These are phyloP conservation scores for Collybia mongolica DNA, from an alignment of 768 basidiomycete species.

Conservation along the genomic window DNA sequence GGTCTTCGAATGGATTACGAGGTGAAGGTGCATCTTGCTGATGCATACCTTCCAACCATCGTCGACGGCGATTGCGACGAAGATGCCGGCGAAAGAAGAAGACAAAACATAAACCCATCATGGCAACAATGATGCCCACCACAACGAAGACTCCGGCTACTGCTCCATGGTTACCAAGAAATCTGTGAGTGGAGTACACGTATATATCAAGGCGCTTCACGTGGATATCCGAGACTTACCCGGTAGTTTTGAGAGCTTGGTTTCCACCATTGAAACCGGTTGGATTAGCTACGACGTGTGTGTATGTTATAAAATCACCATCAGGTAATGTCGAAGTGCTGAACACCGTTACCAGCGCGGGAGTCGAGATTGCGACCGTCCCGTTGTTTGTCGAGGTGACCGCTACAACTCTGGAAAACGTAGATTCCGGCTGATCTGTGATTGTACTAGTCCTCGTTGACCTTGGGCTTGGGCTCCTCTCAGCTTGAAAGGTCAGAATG, in stretches of 20 bases:
- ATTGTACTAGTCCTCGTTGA: constrained; percentile 37
- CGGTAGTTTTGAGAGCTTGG: constrained; percentile 18
- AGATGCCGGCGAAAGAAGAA: constrained; percentile 43
- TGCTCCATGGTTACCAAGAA: constrained; percentile 66
- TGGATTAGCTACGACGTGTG: constrained; percentile 54
- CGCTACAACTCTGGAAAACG: constrained; percentile 40
- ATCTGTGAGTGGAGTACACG: constrained; percentile 29
- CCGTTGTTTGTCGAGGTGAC: constrained; percentile 41
- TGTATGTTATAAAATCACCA: constrained; percentile 45
- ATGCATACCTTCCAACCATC: constrained; percentile 36
- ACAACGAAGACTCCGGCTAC: constrained; percentile 75
- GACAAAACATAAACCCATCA: constrained; percentile 41
- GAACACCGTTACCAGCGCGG: constrained; percentile 44
- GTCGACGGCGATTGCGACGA: constrained; percentile 31
- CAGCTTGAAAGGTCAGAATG: not conserved
- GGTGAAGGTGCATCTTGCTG: constrained; percentile 27
- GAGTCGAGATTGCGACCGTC: constrained; percentile 37
- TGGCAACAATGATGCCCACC: constrained; percentile 55
- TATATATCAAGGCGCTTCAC: not conserved
- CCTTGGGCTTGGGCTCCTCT: no score
- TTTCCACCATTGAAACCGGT: constrained; percentile 24
- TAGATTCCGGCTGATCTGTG: constrained; percentile 39
- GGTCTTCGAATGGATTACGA: constrained; percentile 36
- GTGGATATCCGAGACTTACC: constrained; percentile 15
- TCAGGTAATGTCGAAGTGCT: constrained; percentile 44